A percentile compares a stretch with the other conserved stretches of the same genome.
These are phyloP conservation scores for Ogataea chonburiensis DNA, from an alignment of 805 yeast genomes.

Conservation along the genomic window DNA sequence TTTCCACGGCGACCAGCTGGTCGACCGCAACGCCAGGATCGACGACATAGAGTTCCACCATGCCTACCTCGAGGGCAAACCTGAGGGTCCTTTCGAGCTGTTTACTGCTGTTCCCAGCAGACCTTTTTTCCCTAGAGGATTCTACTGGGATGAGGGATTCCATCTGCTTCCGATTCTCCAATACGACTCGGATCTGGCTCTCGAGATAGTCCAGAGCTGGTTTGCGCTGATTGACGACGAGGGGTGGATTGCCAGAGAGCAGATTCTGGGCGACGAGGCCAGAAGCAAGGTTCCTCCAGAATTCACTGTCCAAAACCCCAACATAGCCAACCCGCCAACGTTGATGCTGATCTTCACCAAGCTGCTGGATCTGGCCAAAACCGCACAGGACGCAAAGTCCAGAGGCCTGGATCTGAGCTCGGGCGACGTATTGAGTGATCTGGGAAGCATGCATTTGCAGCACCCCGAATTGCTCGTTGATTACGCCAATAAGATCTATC, in stretches of 20 bases:
- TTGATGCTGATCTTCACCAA: slow-evolving; percentile 70
- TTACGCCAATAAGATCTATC: slow-evolving; percentile 68
- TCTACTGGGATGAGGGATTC: slow-evolving; percentile 98
- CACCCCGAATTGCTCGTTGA: slow-evolving; percentile 58
- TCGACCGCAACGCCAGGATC: slow-evolving; percentile 66
- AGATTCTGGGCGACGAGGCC: slow-evolving; percentile 88
- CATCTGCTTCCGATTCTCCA: slow-evolving; percentile 79
- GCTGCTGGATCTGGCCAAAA: slow-evolving; percentile 47
- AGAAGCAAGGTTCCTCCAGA: slow-evolving; percentile 82
- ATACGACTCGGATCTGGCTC: slow-evolving; percentile 77
- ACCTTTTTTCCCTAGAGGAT: slow-evolving; percentile 94
- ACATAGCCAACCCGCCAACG: slow-evolving; percentile 95
- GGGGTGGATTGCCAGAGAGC: slow-evolving; percentile 98
- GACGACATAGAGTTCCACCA: slow-evolving; percentile 70
- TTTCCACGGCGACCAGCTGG: slow-evolving; percentile 78
- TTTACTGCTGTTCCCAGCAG: slow-evolving; percentile 89
- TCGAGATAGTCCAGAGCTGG: slow-evolving; percentile 87
- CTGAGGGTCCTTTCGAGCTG: slow-evolving; percentile 75
- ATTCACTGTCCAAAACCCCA: slow-evolving; percentile 82
- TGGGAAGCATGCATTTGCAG: slow-evolving; percentile 53
- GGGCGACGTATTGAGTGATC: slow-evolving; percentile 30
- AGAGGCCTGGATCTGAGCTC: slow-evolving; percentile 10
- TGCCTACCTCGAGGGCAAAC: slow-evolving; percentile 45
- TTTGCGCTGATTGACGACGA: slow-evolving; percentile 77
- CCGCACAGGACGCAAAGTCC: slow-evolving; percentile 24